phyloP scores from a whole-genome alignment of 148 eudicot species.

The Heliosperma pusillum region DNA sequence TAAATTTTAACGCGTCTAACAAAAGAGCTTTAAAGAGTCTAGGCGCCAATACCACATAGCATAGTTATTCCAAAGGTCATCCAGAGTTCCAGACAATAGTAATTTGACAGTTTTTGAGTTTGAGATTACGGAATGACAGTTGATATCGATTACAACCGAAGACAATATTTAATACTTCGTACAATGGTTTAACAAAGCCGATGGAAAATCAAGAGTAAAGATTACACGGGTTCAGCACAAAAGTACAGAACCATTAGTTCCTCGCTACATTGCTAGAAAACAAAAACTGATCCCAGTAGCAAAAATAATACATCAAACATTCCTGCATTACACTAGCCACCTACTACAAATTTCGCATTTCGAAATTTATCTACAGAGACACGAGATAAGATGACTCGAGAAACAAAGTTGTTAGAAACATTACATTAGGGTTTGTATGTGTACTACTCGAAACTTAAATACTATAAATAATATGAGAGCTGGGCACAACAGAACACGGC shows the following conservation, averaged over 20 bases:
- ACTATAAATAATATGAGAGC: slow-evolving; percentile 18
- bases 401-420: slow-evolving; percentile 29
- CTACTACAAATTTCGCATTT: slow-evolving; percentile 27
- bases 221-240: no score
- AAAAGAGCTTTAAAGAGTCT: no score
- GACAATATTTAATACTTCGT: no score
- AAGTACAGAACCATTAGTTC: neutral
- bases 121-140: no score
- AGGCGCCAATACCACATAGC: no score
- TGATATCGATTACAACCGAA: no score
- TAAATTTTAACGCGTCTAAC: no score
- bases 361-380: slow-evolving; percentile 34
- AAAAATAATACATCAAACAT: slow-evolving; percentile 22
- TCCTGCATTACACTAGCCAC: slow-evolving; percentile 25
- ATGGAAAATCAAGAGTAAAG: no score
- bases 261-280: neutral
- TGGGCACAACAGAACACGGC: slow-evolving; percentile 23
- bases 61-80: no score
- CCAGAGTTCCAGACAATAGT: no score
- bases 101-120: no score
- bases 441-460: slow-evolving; percentile 24
- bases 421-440: slow-evolving; percentile 25
- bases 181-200: no score
- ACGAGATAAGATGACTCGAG: slow-evolving; percentile 17
- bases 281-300: slow-evolving; percentile 16